Evolutionary conservation across 176 grass and related monocot genomes (phyloP).

Genomic region (Dendrocalamus sinicus): DNA sequence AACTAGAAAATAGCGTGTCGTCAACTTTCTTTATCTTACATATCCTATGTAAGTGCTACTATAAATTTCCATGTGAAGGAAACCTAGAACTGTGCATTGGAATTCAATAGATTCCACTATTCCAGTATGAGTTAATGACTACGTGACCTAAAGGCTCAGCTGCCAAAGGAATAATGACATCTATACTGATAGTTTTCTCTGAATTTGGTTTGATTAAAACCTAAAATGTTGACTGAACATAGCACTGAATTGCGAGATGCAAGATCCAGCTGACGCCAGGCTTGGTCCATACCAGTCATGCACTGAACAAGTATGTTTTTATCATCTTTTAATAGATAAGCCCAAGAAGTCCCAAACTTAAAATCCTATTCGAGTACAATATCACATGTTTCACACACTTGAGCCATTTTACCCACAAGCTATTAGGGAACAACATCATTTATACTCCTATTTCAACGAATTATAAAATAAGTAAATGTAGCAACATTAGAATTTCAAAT

Average conservation of each 20-base stretch:
- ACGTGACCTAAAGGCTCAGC: neutral
- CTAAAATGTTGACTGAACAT: conserved; percentile 5
- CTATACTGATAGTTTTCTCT: neutral
- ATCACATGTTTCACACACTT: neutral
- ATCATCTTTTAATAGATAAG: neutral
- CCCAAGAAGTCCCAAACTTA: neutral
- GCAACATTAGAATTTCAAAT: neutral
- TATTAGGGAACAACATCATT: neutral
- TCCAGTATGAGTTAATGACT: neutral
- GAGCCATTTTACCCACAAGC: neutral
- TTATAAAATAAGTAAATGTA: conserved; percentile 10
- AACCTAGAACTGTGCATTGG: neutral
- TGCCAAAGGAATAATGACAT: conserved; percentile 16
- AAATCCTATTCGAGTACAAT: neutral
- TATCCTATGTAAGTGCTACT: conserved; percentile 9
- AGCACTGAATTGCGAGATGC: neutral
- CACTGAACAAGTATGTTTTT: neutral
- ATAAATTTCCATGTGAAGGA: neutral
- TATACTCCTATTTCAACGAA: neutral
- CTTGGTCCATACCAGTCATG: neutral
- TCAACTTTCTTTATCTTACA: neutral
- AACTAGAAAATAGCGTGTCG: neutral
- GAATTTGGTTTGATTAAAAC: neutral
- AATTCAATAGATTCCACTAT: neutral
- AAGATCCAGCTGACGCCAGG: neutral